Percentiles rank a stretch among this genome's conserved stretches.
phyloP scores from a whole-genome alignment of 495 filamentous ascomycete genomes.

The Aspergillus biplanus region DNA sequence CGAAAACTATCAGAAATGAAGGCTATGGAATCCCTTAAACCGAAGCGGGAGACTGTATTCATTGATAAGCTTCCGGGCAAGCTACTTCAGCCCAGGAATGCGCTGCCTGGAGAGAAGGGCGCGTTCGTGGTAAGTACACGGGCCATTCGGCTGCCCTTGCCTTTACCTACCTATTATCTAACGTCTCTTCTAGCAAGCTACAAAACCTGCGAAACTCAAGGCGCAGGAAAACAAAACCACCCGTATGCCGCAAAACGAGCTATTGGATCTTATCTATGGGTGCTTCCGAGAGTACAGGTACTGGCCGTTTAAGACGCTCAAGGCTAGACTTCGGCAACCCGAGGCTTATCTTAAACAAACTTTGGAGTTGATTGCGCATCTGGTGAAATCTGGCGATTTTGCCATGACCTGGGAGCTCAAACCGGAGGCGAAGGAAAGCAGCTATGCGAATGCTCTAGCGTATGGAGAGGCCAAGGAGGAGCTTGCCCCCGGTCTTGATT shows the following conservation, averaged over 20 bases:
- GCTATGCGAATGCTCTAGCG: constrained; percentile 46
- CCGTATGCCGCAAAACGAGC: constrained; percentile 83
- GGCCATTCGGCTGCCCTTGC: not conserved
- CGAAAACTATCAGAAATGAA: constrained; percentile 61
- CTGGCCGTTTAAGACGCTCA: constrained; percentile 86
- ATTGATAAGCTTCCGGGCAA: constrained; percentile 45
- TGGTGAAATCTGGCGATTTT: constrained; percentile 79
- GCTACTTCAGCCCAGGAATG: constrained; percentile 41
- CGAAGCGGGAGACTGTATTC: constrained; percentile 57
- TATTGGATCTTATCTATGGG: constrained; percentile 78
- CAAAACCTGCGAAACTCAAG: constrained; percentile 41
- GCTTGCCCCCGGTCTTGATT: constrained; percentile 46
- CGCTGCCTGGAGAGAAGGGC: constrained; percentile 39
- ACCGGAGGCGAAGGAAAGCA: constrained; percentile 65
- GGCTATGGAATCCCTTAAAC: constrained; percentile 64
- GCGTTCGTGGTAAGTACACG: constrained; percentile 47
- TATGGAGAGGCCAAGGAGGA: constrained; percentile 50
- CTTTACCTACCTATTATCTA: constrained; percentile 14
- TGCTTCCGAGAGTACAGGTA: constrained; percentile 84
- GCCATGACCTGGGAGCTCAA: constrained; percentile 83
- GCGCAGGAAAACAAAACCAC: constrained; percentile 78
- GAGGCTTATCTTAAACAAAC: constrained; percentile 89
- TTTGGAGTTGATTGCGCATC: constrained; percentile 76
- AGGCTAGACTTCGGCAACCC: constrained; percentile 73
- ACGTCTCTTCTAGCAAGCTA: constrained; percentile 38